phyloP scores from a whole-genome alignment of 2,329 filamentous ascomycete species.

The Phialemoniopsis sp. region DNA sequence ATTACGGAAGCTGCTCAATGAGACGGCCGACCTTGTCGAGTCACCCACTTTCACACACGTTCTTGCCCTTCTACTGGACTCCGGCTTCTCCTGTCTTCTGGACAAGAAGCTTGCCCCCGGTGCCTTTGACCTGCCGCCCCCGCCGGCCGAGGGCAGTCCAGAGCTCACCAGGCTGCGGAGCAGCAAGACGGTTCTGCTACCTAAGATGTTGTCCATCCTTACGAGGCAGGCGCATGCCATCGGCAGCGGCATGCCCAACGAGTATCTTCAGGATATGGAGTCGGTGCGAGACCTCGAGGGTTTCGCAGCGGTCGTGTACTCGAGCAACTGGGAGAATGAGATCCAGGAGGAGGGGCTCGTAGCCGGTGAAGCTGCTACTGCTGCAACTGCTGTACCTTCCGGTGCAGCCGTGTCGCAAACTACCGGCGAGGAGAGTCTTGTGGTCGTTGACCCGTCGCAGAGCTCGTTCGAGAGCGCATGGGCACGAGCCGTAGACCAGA shows the following conservation, averaged over 20 bases:
- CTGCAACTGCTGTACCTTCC: constrained; percentile 1
- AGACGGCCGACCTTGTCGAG: constrained; percentile 93
- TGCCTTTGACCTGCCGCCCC: constrained; percentile 63
- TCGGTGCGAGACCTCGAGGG: constrained; percentile 71
- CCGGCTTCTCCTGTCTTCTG: constrained; percentile 79
- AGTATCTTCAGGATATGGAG: constrained; percentile 73
- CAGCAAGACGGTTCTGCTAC: constrained; percentile 66
- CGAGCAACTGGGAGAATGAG: constrained; percentile 74
- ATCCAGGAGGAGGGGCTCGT: constrained; percentile 47
- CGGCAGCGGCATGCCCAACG: constrained; percentile 71
- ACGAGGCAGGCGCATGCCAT: constrained; percentile 89
- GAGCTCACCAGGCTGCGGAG: constrained; percentile 48
- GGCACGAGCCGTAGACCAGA: constrained; percentile 55
- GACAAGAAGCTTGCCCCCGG: constrained; percentile 76
- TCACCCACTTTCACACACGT: constrained; percentile 89
- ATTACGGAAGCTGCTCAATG: constrained; percentile 82
- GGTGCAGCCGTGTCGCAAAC: constrained; percentile 6
- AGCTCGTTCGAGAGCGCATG: constrained; percentile 64
- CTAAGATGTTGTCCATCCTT: constrained; percentile 84
- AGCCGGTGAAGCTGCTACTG: constrained; percentile 12
- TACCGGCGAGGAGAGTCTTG: constrained; percentile 43
- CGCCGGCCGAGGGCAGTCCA: constrained; percentile 29
- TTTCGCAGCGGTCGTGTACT: constrained; percentile 84
- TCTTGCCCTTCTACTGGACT: constrained; percentile 79
- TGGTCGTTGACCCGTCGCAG: constrained; percentile 43